These are phyloP conservation scores for Solanum aculeatissimum DNA, from an alignment of 305 asterid genomes.

Conservation along the genomic window DNA sequence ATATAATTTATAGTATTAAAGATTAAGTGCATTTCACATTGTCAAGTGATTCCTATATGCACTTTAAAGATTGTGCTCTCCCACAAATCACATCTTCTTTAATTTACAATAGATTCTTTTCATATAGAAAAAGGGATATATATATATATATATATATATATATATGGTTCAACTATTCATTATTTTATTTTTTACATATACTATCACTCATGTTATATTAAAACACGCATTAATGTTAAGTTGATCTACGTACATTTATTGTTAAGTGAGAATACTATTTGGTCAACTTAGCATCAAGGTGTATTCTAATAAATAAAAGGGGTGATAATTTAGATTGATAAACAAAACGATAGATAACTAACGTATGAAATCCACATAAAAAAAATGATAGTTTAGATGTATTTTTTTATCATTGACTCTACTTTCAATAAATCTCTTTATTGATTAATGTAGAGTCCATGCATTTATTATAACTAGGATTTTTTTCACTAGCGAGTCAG, in stretches of 20 bases:
- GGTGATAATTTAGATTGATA: not conserved
- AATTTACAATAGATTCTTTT: not conserved
- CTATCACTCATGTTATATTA: not conserved
- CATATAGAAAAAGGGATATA: not conserved
- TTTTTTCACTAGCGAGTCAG: not conserved
- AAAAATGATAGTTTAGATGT: not conserved
- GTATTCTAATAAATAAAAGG: not conserved
- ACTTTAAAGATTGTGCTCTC: not conserved
- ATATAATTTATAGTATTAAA: not conserved
- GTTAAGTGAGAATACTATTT: not conserved
- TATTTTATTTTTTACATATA: not conserved
- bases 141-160: no score
- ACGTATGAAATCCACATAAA: fast-evolving
- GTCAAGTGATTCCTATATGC: not conserved
- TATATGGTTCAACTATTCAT: not conserved
- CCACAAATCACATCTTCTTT: not conserved
- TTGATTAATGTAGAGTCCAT: not conserved
- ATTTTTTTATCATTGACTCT: not conserved
- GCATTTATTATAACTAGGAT: not conserved
- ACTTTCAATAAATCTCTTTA: not conserved
- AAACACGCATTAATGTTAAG: not conserved
- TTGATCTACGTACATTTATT: not conserved
- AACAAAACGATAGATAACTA: not conserved
- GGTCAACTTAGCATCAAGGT: not conserved
- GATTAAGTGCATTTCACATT: not conserved